A percentile compares a stretch with the other conserved stretches of the same genome.
These are phyloP conservation scores for Pontederia crassipes DNA, from an alignment of 176 grass and related monocot species.

Conservation along the genomic window DNA sequence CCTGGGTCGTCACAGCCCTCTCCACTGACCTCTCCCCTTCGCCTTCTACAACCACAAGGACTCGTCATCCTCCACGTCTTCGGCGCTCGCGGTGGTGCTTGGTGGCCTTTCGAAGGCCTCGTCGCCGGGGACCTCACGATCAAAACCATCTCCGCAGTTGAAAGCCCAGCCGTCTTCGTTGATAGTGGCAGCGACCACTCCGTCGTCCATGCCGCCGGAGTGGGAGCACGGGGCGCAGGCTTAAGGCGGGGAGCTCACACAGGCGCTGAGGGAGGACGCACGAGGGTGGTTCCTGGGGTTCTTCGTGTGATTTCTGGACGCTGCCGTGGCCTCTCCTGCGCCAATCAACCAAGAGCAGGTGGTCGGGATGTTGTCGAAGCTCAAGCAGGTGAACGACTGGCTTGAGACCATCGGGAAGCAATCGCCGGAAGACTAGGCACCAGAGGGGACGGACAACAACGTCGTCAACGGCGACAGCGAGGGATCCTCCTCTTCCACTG, in stretches of 20 bases:
- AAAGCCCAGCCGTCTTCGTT: conserved; percentile 10
- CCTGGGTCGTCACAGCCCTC: conserved; percentile 35
- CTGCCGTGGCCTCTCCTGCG: conserved; percentile 26
- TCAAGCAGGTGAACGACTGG: conserved; percentile 55
- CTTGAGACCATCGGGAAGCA: conserved; percentile 8
- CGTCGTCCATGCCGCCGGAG: conserved; percentile 24
- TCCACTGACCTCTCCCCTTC: conserved; percentile 29
- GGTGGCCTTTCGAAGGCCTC: conserved; percentile 17
- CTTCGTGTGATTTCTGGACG: conserved; percentile 35
- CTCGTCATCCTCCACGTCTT: neutral
- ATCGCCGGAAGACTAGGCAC: conserved; percentile 9
- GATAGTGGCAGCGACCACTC: neutral
- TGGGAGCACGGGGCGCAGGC: conserved; percentile 27
- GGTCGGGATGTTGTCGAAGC: conserved; percentile 39
- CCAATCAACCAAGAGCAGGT: conserved; percentile 48
- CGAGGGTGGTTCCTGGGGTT: conserved; percentile 38
- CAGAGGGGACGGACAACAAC: conserved; percentile 7
- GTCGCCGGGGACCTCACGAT: conserved; percentile 3
- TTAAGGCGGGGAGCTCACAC: conserved; percentile 40
- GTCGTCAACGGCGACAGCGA: neutral
- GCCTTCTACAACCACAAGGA: conserved; percentile 28
- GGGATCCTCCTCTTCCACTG: neutral
- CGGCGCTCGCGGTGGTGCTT: conserved; percentile 12
- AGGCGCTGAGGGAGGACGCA: conserved; percentile 25
- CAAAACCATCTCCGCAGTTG: conserved; percentile 17